phyloP scores from a whole-genome alignment of 2,329 filamentous ascomycete species.

The Colletotrichum nymphaeae region DNA sequence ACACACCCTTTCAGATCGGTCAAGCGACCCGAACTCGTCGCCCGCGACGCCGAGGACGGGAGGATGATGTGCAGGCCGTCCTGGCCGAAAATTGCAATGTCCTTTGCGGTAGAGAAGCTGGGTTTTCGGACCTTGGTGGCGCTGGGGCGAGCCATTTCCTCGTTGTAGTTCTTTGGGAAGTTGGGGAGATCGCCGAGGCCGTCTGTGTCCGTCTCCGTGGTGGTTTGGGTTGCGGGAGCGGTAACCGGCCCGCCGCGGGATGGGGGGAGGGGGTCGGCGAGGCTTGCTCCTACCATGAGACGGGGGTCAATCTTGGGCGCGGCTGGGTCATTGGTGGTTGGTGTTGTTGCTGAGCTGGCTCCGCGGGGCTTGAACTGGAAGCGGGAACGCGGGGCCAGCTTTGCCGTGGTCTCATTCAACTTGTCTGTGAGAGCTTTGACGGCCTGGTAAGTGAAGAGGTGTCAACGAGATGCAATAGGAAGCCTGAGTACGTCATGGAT shows the following conservation, averaged over 20 bases:
- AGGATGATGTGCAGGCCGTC: constrained; percentile 80
- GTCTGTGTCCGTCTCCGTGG: constrained; percentile 45
- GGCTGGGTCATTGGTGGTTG: constrained; percentile 47
- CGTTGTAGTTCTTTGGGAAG: constrained; percentile 65
- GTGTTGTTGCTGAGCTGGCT: constrained; percentile 29
- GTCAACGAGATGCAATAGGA: neutral
- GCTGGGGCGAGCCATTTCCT: constrained; percentile 59
- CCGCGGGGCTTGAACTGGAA: constrained; percentile 78
- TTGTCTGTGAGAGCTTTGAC: constrained; percentile 86
- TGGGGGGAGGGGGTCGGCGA: constrained; percentile 34
- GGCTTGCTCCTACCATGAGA: constrained; percentile 41
- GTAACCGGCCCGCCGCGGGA: constrained; percentile 34
- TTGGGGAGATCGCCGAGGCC: constrained; percentile 51
- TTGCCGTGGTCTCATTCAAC: constrained; percentile 75
- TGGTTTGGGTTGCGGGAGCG: constrained; percentile 11
- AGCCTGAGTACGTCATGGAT: neutral
- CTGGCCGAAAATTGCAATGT: constrained; percentile 76
- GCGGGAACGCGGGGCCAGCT: constrained; percentile 78
- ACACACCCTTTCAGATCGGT: constrained; percentile 77
- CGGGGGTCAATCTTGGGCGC: constrained; percentile 56
- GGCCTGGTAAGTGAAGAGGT: constrained; percentile 57
- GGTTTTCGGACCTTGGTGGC: constrained; percentile 64
- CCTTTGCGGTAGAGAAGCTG: constrained; percentile 70
- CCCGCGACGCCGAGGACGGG: constrained; percentile 75
- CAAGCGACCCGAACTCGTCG: constrained; percentile 79